Percentiles rank a stretch among this genome's conserved stretches.
Conservation (phyloP, 1,284 basidiomycete species). For the Kalmanozyma brasiliensis region DNA sequence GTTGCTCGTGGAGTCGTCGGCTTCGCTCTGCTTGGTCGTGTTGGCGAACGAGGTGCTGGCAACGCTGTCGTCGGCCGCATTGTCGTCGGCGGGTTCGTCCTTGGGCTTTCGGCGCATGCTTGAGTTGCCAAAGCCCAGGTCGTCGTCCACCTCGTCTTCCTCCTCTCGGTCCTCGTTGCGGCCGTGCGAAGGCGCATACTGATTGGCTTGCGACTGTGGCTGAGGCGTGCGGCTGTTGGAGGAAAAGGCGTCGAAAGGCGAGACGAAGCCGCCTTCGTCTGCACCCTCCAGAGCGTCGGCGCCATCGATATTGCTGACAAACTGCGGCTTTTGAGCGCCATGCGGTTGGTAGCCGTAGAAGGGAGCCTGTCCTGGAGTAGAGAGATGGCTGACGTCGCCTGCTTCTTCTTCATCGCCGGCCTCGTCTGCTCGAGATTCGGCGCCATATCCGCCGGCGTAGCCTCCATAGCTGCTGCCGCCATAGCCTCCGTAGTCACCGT, state of each 20-base stretch:
- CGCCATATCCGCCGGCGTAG: slow-evolving; percentile 29
- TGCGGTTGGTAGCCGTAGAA: slow-evolving; percentile 61
- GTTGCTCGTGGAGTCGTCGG: slow-evolving; percentile 17
- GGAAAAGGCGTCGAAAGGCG: slow-evolving; percentile 80
- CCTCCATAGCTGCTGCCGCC: slow-evolving; percentile 28
- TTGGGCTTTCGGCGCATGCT: slow-evolving; percentile 33
- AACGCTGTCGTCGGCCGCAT: slow-evolving; percentile 23
- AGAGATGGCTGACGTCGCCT: slow-evolving; percentile 19
- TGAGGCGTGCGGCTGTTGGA: slow-evolving; percentile 37
- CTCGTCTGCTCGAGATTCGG: slow-evolving; percentile 12
- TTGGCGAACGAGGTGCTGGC: slow-evolving; percentile 20
- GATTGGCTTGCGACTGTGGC: slow-evolving; percentile 30
- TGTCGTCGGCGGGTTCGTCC: slow-evolving; percentile 15
- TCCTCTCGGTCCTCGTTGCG: slow-evolving; percentile 11
- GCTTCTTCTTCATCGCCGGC: slow-evolving; percentile 20
- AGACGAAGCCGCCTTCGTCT: slow-evolving; percentile 74
- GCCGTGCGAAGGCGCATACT: slow-evolving; percentile 29
- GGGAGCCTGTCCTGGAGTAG: slow-evolving; percentile 27
- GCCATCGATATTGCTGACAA: slow-evolving; percentile 64
- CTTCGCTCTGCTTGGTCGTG: slow-evolving; percentile 15
- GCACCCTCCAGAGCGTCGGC: slow-evolving; percentile 33
- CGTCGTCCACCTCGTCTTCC: slow-evolving; percentile 75
- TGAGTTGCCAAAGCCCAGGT: slow-evolving; percentile 88
- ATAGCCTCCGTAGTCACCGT: slow-evolving; percentile 31
- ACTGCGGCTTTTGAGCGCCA: slow-evolving; percentile 55